Evolutionary conservation across 345 rosid species (phyloP).

Genomic region (Arabis alpina): DNA sequence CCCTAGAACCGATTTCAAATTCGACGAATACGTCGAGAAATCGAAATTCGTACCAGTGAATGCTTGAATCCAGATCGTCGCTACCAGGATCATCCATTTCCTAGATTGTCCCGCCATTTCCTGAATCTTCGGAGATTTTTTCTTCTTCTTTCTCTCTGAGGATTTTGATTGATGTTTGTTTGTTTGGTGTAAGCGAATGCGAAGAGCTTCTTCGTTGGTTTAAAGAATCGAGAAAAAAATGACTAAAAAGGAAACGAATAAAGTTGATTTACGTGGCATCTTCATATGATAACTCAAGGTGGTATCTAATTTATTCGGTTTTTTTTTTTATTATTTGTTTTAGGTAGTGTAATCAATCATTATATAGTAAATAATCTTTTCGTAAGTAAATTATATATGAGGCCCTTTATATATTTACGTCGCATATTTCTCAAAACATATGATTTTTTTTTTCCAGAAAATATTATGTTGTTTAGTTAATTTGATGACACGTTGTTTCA

Average conservation of each 20-base stretch:
- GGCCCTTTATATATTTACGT: too few relatives aligned
- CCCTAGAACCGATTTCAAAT: slow-evolving; percentile 72
- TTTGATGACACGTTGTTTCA: too few relatives aligned
- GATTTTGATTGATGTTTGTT: slow-evolving; percentile 1
- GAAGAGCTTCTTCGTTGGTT: slow-evolving; percentile 10
- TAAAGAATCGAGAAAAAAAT: too few relatives aligned
- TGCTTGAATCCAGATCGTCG: slow-evolving; percentile 94
- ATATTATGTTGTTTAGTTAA: too few relatives aligned
- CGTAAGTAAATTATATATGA: too few relatives aligned
- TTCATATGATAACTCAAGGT: not conserved
- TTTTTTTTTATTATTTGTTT: not conserved
- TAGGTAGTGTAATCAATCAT: too few relatives aligned
- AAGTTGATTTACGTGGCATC: slow-evolving; percentile 25
- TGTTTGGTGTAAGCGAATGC: not conserved
- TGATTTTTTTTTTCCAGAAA: too few relatives aligned
- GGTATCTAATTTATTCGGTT: slow-evolving; percentile 6
- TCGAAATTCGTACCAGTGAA: slow-evolving; percentile 97
- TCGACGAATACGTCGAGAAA: slow-evolving; percentile 87
- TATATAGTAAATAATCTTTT: too few relatives aligned
- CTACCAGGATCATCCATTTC: slow-evolving; percentile 97
- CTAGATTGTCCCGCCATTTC: slow-evolving; percentile 81
- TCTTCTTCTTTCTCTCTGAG: not conserved
- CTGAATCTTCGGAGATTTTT: slow-evolving; percentile 18
- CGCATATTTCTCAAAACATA: too few relatives aligned
- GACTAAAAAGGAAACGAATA: slow-evolving; percentile 8